Conservation (phyloP, 331 rosid species). For the Malus hybrid region DNA sequence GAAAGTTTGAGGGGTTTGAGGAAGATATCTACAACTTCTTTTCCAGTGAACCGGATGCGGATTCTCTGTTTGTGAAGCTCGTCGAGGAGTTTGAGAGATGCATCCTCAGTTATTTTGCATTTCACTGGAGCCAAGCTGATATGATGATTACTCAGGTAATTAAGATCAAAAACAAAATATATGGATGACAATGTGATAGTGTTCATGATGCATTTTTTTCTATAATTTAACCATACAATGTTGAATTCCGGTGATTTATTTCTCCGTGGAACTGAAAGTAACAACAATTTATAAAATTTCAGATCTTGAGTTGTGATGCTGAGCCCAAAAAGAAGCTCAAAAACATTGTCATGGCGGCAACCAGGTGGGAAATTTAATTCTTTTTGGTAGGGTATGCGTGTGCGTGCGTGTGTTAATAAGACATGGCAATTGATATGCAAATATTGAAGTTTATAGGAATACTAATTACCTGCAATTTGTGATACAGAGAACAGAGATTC, state of each 20-base stretch:
- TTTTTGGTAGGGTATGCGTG: not conserved
- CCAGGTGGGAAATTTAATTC: constrained; percentile 42
- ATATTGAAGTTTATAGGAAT: not conserved
- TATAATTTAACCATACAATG: not conserved
- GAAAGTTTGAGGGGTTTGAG: constrained; percentile 72
- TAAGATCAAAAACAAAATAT: not conserved
- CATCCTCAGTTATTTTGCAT: constrained; percentile 85
- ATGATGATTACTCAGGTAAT: constrained; percentile 60
- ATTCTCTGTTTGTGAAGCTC: constrained; percentile 89
- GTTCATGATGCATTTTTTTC: not conserved
- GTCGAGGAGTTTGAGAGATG: constrained; percentile 98
- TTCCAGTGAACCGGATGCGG: constrained; percentile 58
- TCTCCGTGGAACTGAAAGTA: not conserved
- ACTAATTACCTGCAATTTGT: not conserved
- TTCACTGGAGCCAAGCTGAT: constrained; percentile 79
- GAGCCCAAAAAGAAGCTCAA: constrained; percentile 78
- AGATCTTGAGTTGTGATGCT: constrained; percentile 67
- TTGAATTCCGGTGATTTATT: not conserved
- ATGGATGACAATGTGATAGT: not conserved
- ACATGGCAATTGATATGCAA: not conserved
- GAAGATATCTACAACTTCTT: constrained; percentile 72
- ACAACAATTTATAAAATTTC: constrained; percentile 13
- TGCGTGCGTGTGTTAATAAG: not conserved
- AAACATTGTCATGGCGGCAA: constrained; percentile 84
- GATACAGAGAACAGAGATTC: constrained; percentile 74